Conservation (phyloP, 2,329 filamentous ascomycete genomes). For the Colletotrichum incanum region DNA sequence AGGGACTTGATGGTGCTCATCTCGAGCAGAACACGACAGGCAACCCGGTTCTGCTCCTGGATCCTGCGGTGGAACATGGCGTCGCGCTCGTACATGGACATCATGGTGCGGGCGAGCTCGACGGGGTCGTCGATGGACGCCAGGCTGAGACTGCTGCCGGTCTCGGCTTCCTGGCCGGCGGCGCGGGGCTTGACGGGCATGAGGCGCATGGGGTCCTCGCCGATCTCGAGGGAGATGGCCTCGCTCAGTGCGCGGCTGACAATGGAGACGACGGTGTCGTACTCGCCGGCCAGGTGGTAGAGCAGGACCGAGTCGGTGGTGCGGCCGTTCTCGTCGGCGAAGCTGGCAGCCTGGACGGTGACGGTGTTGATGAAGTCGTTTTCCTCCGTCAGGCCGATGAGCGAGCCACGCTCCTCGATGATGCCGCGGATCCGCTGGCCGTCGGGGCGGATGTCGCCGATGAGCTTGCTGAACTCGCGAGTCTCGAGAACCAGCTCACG, state of each 20-base stretch:
- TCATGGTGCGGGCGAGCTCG: constrained; percentile 73
- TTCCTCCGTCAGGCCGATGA: constrained; percentile 86
- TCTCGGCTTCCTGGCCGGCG: constrained; percentile 56
- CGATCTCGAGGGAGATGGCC: constrained; percentile 88
- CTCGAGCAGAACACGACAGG: constrained; percentile 70
- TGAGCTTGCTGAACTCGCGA: constrained; percentile 92
- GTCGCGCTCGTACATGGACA: constrained; percentile 74
- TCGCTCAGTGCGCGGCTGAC: constrained; percentile 93
- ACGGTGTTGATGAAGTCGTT: constrained; percentile 92
- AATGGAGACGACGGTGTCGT: constrained; percentile 92
- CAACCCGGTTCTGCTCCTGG: constrained; percentile 69
- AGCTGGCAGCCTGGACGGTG: constrained; percentile 90
- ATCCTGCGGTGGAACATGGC: constrained; percentile 74
- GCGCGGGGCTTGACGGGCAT: constrained; percentile 84
- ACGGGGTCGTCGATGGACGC: constrained; percentile 74
- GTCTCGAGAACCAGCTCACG: constrained; percentile 97
- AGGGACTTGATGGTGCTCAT: constrained; percentile 74
- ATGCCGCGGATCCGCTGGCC: constrained; percentile 88
- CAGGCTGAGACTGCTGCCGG: constrained; percentile 72
- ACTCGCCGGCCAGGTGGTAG: constrained; percentile 95
- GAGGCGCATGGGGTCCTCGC: constrained; percentile 83
- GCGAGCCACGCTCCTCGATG: constrained; percentile 85
- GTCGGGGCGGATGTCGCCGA: constrained; percentile 91
- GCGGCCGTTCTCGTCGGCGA: constrained; percentile 94
- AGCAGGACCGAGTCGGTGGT: constrained; percentile 94